phyloP scores from a whole-genome alignment of 805 yeast species.

The Wickerhamomyces sydowiorum region DNA sequence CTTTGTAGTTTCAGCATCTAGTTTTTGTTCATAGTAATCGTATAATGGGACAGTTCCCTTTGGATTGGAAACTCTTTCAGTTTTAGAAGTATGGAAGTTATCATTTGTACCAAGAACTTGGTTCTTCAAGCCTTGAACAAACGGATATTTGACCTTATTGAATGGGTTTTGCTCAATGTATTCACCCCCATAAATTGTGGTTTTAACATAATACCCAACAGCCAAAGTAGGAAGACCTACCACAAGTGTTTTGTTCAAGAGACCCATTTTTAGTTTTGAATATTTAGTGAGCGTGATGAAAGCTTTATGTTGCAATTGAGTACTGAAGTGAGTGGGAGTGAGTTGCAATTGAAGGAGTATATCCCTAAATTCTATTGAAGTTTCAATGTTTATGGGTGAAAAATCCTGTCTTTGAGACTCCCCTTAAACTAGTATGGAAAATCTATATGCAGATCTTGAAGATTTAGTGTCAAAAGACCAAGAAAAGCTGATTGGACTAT shows the following conservation, averaged over 20 bases:
- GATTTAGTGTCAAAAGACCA: no score
- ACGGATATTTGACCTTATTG: slow-evolving; percentile 1
- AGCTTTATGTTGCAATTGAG: no score
- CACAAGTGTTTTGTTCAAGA: slow-evolving; percentile 3
- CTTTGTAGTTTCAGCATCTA: slow-evolving; percentile 11
- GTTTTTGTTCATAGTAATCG: slow-evolving; percentile 16
- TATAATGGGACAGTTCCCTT: slow-evolving; percentile 8
- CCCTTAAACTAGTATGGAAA: no score
- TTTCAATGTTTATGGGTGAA: no score
- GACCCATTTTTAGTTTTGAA: slow-evolving; percentile 4
- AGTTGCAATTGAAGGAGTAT: no score
- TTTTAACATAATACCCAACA: slow-evolving; percentile 4
- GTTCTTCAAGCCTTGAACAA: slow-evolving; percentile 2
- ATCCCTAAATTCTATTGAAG: no score
- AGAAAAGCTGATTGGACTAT: no score
- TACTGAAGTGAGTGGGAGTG: no score
- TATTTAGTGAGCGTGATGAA: no score
- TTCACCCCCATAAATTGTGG: slow-evolving; percentile 8
- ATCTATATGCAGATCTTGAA: no score
- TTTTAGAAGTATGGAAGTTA: slow-evolving; percentile 6
- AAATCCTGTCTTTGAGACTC: no score
- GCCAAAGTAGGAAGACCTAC: slow-evolving; percentile 6
- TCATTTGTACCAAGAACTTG: slow-evolving; percentile 6
- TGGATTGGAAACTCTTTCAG: slow-evolving; percentile 10
- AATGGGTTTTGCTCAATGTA: slow-evolving; percentile 14